Conservation (phyloP, 73 alveolate genomes). For the Paramecium biaurelia region DNA sequence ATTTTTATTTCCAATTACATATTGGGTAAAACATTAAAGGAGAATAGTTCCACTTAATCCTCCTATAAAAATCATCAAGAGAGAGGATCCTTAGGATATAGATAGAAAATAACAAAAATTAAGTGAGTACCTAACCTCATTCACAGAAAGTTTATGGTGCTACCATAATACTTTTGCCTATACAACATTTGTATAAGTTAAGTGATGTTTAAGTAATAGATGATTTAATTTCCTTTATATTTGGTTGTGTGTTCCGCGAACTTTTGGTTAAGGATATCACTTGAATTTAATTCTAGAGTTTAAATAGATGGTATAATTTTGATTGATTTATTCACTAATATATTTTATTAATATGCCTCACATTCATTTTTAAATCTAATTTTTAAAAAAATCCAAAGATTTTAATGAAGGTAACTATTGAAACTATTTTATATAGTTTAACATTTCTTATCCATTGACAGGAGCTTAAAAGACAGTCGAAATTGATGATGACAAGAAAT, state of each 20-base stretch:
- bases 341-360: neutral
- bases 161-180: neutral
- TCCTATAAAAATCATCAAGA: neutral
- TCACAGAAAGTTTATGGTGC: neutral
- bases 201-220: neutral
- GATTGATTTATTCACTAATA: neutral
- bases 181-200: neutral
- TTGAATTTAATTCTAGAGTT: neutral
- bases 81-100: neutral
- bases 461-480: slow-evolving; percentile 91
- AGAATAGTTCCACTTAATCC: neutral
- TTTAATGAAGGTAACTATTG: slow-evolving; percentile 42
- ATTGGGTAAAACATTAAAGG: neutral
- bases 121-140: neutral
- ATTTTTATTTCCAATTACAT: neutral
- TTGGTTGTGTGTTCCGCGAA: neutral
- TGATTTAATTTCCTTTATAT: neutral
- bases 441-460: slow-evolving; percentile 88
- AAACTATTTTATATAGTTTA: slow-evolving; percentile 69
- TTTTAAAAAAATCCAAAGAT: slow-evolving; percentile 5
- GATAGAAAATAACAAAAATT: neutral
- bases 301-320: neutral
- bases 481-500: slow-evolving; percentile 89
- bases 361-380: slow-evolving; percentile 4
- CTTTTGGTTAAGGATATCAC: neutral